A percentile compares a stretch with the other conserved stretches of the same genome.
Conservation (phyloP, 2,329 filamentous ascomycete genomes). For the Immersiporthe knoxdaviesiana region DNA sequence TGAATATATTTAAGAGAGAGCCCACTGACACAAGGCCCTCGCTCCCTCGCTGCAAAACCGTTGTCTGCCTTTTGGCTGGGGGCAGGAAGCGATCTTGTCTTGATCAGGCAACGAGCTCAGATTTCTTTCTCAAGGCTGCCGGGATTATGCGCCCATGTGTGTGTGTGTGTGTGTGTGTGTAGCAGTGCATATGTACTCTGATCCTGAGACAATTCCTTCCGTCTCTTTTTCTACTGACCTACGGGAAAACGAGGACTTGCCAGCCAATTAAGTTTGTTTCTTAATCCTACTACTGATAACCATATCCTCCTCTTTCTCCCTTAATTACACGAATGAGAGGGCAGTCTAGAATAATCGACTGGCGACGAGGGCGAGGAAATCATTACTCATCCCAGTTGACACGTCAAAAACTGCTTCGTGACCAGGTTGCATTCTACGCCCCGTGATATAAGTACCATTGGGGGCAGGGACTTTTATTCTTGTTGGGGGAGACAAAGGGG, state of each 20-base stretch:
- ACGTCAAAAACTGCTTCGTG: neutral
- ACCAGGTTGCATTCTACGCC: neutral
- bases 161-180: no score
- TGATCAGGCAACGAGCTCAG: neutral
- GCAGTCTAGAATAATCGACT: neutral
- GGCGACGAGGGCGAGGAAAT: neutral
- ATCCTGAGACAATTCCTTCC: neutral
- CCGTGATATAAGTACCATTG: neutral
- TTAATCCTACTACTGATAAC: neutral
- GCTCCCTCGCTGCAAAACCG: neutral
- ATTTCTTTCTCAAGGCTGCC: neutral
- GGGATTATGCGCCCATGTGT: no score
- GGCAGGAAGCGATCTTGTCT: neutral
- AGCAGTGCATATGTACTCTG: neutral
- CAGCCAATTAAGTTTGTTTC: no score
- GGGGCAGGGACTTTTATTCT: neutral
- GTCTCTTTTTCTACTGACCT: neutral
- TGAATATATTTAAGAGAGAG: neutral
- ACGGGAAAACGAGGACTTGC: no score
- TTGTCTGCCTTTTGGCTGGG: neutral
- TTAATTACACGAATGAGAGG: no score
- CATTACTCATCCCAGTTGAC: neutral
- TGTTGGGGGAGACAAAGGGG: neutral
- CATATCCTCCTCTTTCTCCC: neutral
- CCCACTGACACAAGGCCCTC: no score